Conservation (phyloP, 345 rosid species). For the Gossypium sturtianum region DNA sequence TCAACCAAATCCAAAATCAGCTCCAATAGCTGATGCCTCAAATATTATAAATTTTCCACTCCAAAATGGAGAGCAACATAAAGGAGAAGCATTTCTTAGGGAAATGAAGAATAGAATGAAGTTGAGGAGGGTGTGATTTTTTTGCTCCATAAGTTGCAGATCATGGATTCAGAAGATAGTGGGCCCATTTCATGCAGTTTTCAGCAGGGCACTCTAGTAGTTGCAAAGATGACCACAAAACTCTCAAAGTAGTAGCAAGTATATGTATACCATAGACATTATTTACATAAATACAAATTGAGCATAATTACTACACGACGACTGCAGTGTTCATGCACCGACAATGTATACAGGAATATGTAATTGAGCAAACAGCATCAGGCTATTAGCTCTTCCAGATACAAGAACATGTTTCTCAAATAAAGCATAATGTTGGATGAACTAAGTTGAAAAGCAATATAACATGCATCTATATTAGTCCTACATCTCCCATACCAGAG, state of each 20-base stretch:
- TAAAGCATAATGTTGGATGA: background rate
- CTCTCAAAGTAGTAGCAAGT: conserved; percentile 5
- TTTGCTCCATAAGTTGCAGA: background rate
- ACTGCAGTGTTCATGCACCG: background rate
- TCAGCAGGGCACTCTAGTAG: background rate
- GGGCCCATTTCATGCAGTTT: background rate
- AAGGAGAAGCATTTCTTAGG: background rate
- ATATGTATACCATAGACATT: background rate
- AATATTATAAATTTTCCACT: background rate
- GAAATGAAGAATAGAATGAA: background rate
- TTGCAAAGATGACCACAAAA: background rate
- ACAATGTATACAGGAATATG: background rate
- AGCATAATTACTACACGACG: background rate
- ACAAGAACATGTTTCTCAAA: background rate
- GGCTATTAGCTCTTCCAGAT: background rate
- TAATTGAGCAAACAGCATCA: background rate
- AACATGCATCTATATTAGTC: background rate
- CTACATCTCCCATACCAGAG: background rate
- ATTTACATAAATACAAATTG: background rate
- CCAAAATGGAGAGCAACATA: background rate
- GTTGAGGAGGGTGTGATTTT: background rate
- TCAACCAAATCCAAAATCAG: background rate
- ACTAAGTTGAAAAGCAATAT: background rate
- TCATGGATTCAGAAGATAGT: background rate
- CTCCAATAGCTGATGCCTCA: background rate